A percentile compares a stretch with the other conserved stretches of the same genome.
These are phyloP conservation scores for Tolypocladium cylindrosporum DNA, from an alignment of 2,329 filamentous ascomycete species.

Conservation along the genomic window DNA sequence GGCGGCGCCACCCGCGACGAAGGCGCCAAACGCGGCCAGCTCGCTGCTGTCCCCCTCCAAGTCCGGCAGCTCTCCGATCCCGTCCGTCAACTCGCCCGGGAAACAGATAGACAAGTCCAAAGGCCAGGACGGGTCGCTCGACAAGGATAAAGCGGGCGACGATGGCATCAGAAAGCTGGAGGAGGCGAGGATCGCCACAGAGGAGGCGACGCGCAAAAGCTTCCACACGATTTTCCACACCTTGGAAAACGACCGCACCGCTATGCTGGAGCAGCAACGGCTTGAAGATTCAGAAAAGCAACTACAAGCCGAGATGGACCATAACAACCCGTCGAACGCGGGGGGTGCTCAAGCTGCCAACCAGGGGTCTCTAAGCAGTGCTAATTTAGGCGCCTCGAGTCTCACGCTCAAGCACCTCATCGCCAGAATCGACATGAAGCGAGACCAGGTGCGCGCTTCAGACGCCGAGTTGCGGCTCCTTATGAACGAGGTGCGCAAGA, in stretches of 20 bases:
- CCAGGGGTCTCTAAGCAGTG: slow-evolving; percentile 82
- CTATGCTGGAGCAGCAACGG: slow-evolving; percentile 96
- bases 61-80: slow-evolving; percentile 57
- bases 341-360: slow-evolving; percentile 47
- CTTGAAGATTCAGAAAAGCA: slow-evolving; percentile 94
- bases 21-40: slow-evolving; percentile 42
- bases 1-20: slow-evolving; percentile 39
- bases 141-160: slow-evolving; percentile 62
- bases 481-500: slow-evolving; percentile 96
- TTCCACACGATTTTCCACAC: slow-evolving; percentile 95
- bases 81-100: slow-evolving; percentile 51
- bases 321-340: slow-evolving; percentile 43
- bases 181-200: slow-evolving; percentile 81
- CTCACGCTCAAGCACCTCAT: slow-evolving; percentile 95
- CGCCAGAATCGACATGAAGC: slow-evolving; percentile 86
- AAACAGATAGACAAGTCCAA: slow-evolving; percentile 46
- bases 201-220: slow-evolving; percentile 79
- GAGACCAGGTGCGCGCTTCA: slow-evolving; percentile 79
- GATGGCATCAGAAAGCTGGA: slow-evolving; percentile 90
- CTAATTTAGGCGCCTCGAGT: slow-evolving; percentile 91
- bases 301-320: slow-evolving; percentile 89
- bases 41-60: slow-evolving; percentile 59
- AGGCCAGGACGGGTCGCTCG: slow-evolving; percentile 34
- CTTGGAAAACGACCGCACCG: slow-evolving; percentile 85
- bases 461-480: slow-evolving; percentile 85